Conservation (phyloP, 257 asterid species). For the Capsicum pubescens region DNA sequence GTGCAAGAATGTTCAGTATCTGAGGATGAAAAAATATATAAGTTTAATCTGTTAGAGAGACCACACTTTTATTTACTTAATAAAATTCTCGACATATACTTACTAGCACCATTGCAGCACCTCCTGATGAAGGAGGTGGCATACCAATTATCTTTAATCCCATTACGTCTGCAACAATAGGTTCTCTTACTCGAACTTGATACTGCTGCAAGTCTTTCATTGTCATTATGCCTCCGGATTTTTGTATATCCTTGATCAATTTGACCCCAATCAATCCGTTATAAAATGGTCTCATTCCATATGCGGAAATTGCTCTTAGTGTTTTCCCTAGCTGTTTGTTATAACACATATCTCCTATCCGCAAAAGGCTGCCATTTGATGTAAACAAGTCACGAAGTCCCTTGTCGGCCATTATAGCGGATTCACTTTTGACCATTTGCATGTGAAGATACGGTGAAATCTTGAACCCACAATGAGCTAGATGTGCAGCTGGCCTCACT, state of each 20-base stretch:
- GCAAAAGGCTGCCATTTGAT: conserved; percentile 54
- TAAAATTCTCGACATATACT: conserved; percentile 27
- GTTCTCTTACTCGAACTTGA: conserved; percentile 51
- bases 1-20: conserved; percentile 67
- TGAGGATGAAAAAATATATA: conserved; percentile 23
- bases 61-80: neutral
- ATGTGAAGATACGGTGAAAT: conserved; percentile 58
- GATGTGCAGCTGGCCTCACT: conserved; percentile 56
- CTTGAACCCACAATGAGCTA: conserved; percentile 62
- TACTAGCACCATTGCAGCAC: conserved; percentile 63
- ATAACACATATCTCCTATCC: conserved; percentile 52
- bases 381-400: conserved; percentile 61
- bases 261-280: conserved; percentile 58
- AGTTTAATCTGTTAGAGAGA: too few species aligned
- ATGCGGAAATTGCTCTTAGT: conserved; percentile 40
- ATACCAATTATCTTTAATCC: conserved; percentile 57
- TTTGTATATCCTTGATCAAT: conserved; percentile 52
- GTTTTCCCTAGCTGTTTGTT: conserved; percentile 55
- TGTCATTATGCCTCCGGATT: conserved; percentile 64
- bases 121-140: conserved; percentile 88
- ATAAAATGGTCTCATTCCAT: conserved; percentile 51
- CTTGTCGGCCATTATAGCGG: conserved; percentile 50
- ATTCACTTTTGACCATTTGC: conserved; percentile 52
- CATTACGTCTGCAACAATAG: conserved; percentile 43
- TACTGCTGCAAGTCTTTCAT: conserved; percentile 59